Percentiles rank a stretch among this genome's conserved stretches.
These are phyloP conservation scores for Komagataella kurtzmanii DNA, from an alignment of 805 yeast species.

Conservation along the genomic window DNA sequence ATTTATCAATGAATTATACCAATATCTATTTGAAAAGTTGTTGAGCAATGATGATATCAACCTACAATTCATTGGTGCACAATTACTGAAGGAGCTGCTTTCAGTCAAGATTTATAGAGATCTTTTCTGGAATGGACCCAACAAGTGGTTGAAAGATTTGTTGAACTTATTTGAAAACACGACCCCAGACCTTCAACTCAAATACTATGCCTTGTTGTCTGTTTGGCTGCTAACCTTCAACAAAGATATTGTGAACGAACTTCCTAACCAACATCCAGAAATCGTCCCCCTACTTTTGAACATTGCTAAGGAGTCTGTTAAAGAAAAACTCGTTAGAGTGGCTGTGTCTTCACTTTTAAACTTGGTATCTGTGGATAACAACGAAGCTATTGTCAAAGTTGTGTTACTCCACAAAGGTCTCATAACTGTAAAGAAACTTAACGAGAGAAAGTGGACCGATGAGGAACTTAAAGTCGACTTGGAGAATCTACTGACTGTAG, in stretches of 20 bases:
- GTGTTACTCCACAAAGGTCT: slow-evolving; percentile 65
- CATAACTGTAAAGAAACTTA: slow-evolving; percentile 50
- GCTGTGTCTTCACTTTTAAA: slow-evolving; percentile 65
- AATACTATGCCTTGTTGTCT: slow-evolving; percentile 64
- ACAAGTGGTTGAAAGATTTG: slow-evolving; percentile 32
- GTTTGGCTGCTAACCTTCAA: slow-evolving; percentile 83
- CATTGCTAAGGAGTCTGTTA: slow-evolving; percentile 69
- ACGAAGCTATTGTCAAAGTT: slow-evolving; percentile 42
- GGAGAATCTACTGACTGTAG: slow-evolving; percentile 36
- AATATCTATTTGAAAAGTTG: slow-evolving; percentile 16
- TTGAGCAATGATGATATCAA: slow-evolving; percentile 26
- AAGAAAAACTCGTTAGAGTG: slow-evolving; percentile 82
- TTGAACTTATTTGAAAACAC: slow-evolving; percentile 29
- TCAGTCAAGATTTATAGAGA: slow-evolving; percentile 38
- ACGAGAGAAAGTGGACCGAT: slow-evolving; percentile 88
- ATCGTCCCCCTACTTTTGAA: slow-evolving; percentile 37
- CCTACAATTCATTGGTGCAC: slow-evolving; percentile 49
- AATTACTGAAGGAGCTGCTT: slow-evolving; percentile 49
- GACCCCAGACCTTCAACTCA: slow-evolving; percentile 58
- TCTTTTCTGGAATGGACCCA: slow-evolving; percentile 31
- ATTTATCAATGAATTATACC: slow-evolving; percentile 23
- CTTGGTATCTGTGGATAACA: slow-evolving; percentile 29
- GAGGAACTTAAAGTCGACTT: slow-evolving; percentile 78
- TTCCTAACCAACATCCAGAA: slow-evolving; percentile 38
- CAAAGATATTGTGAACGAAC: slow-evolving; percentile 29